Evolutionary conservation across 371 early-diverging fungal genomes (phyloP).

Genomic region (Actinomucor elegans): DNA sequence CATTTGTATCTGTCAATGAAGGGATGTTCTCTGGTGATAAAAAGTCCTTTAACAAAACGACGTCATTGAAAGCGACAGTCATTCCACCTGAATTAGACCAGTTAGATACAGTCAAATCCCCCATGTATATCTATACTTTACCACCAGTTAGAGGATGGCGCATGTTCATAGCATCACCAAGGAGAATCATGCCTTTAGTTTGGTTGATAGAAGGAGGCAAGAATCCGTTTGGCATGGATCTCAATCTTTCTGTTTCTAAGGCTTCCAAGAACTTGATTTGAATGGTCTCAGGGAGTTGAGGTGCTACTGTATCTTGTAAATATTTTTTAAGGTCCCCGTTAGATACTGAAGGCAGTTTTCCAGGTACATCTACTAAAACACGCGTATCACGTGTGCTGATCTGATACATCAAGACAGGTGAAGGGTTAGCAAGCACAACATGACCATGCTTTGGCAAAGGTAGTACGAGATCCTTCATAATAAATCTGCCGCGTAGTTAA

Average conservation of each 20-base stretch:
- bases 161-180: constrained; percentile 96
- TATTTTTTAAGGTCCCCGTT: constrained; percentile 67
- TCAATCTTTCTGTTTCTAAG: constrained; percentile 70
- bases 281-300: constrained; percentile 70
- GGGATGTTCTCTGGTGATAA: constrained; percentile 54
- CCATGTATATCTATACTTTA: no score
- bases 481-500: constrained; percentile 53
- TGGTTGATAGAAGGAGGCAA: constrained; percentile 76
- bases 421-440: constrained; percentile 81
- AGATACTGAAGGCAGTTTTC: constrained; percentile 73
- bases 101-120: no score
- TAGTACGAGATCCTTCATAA: constrained; percentile 68
- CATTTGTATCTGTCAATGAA: constrained; percentile 50
- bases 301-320: constrained; percentile 59
- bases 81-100: no score
- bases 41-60: constrained; percentile 62
- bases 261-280: constrained; percentile 67
- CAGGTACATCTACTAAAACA: constrained; percentile 91
- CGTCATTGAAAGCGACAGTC: constrained; percentile 94
- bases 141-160: constrained; percentile 94
- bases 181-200: constrained; percentile 69
- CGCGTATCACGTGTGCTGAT: constrained; percentile 88
- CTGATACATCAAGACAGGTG: constrained; percentile 94
- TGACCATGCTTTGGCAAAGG: constrained; percentile 89
- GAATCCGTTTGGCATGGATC: constrained; percentile 90